Conservation (phyloP, 1,284 basidiomycete genomes). For the Austroboletus niveus region DNA sequence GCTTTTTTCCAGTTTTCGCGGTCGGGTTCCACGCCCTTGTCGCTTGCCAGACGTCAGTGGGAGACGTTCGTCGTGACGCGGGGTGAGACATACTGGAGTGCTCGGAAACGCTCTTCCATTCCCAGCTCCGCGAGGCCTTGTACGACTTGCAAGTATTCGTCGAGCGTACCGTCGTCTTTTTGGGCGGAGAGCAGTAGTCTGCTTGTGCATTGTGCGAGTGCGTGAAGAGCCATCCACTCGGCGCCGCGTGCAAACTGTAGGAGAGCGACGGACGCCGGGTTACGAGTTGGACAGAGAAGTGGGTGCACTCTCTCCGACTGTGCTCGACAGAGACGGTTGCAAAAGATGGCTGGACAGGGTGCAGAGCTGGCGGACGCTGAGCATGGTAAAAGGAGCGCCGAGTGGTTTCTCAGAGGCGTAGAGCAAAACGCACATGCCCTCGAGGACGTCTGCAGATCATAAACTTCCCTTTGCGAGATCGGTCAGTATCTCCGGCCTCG, state of each 20-base stretch:
- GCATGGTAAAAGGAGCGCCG: conserved; percentile 52
- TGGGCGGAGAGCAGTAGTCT: conserved; percentile 60
- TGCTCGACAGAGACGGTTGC: conserved; percentile 71
- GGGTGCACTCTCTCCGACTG: conserved; percentile 64
- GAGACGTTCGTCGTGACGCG: not conserved
- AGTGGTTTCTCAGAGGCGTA: conserved; percentile 51
- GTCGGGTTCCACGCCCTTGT: conserved; percentile 48
- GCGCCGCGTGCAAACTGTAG: conserved; percentile 56
- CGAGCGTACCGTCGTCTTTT: conserved; percentile 41
- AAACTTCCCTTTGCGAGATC: conserved; percentile 56
- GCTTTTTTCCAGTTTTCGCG: conserved; percentile 62
- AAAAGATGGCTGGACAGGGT: conserved; percentile 68
- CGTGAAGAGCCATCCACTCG: conserved; percentile 76
- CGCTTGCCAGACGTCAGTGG: not conserved
- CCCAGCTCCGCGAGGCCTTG: conserved; percentile 58
- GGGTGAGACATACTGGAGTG: conserved; percentile 44
- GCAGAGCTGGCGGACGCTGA: conserved; percentile 40
- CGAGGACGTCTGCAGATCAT: conserved; percentile 57
- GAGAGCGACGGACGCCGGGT: conserved; percentile 63
- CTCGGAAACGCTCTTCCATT: conserved; percentile 62
- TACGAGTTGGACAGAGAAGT: conserved; percentile 72
- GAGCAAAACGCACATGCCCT: conserved; percentile 66
- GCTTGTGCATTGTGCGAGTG: conserved; percentile 64
- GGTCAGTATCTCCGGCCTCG: not conserved
- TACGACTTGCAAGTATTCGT: conserved; percentile 51